phyloP scores from a whole-genome alignment of 1,284 basidiomycete species.

The Baeospora myosura region DNA sequence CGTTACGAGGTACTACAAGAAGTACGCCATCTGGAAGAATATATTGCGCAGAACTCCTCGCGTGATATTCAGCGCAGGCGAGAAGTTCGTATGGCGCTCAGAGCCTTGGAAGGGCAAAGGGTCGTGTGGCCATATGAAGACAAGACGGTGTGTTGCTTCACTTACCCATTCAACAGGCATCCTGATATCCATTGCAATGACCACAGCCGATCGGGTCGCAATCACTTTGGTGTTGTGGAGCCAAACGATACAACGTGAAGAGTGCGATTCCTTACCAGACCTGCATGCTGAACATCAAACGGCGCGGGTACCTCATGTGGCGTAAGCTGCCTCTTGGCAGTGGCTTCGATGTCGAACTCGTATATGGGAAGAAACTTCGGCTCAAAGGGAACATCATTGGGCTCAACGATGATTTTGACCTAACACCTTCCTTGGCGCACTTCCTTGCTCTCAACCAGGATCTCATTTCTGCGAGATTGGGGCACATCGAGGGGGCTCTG shows the following conservation, averaged over 20 bases:
- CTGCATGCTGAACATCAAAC: slow-evolving; percentile 50
- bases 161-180: not conserved
- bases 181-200: slow-evolving; percentile 2
- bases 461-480: slow-evolving; percentile 40
- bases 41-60: slow-evolving; percentile 59
- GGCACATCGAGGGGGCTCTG: slow-evolving; percentile 42
- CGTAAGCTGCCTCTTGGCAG: slow-evolving; percentile 55
- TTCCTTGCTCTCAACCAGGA: slow-evolving; percentile 60
- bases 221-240: slow-evolving; percentile 34
- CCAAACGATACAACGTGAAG: slow-evolving; percentile 41
- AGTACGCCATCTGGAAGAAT: slow-evolving; percentile 48
- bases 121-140: slow-evolving; percentile 65
- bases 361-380: slow-evolving; percentile 46
- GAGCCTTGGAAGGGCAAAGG: slow-evolving; percentile 60
- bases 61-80: slow-evolving; percentile 42
- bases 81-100: slow-evolving; percentile 59
- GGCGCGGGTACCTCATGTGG: slow-evolving; percentile 51
- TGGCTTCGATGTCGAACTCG: slow-evolving; percentile 62
- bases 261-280: slow-evolving; percentile 41
- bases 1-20: slow-evolving; percentile 41
- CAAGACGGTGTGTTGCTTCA: slow-evolving; percentile 34
- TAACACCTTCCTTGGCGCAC: slow-evolving; percentile 55
- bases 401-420: slow-evolving; percentile 59
- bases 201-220: slow-evolving; percentile 40
- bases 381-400: slow-evolving; percentile 56